Evolutionary conservation across 2,329 filamentous ascomycete genomes (phyloP), one percentile per base, ranked within the genome.

Genomic region (Zalaria sp.): DNA sequence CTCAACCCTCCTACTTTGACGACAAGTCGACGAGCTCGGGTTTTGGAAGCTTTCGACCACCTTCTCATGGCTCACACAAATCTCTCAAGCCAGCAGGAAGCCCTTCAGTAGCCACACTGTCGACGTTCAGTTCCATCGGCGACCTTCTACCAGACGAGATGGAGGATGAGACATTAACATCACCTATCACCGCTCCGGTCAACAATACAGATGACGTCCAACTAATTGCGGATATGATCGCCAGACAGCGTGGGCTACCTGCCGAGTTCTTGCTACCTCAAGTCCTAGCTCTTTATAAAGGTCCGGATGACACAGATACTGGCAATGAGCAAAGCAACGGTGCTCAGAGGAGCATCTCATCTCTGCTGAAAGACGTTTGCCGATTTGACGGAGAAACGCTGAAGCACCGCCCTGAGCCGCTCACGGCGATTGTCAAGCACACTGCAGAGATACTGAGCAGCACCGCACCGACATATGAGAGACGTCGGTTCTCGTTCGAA

Each of bases 401-500:
- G 18, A 18, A 18, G 18, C 18, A 18, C 18, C 18, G 18, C 18
- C 18, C 18, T 18, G 18, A 18, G 18, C 18, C 18, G 18, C 18
- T 18, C 18, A 18, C 18, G 18, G 18, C 18, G 18, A 18, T 18
- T 18, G 18, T 18, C 18, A 18, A 18, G 18, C 18, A 18, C 18
- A 18, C 18, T 18, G 18, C 2, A 18, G 18, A 32, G 7, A 32
- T n/a, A 32, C 7, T 32, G 7, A 32, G 29, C 29, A 32, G 29
- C 29, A 32, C 29, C n/a, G 29, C 29, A n/a, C 29, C 29, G 29
- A n/a, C 7, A 32, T n/a, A 36, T 6, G 32, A 43, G 34, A 51
- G 46, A 25, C 55, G 60, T 29, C 56, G 61, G 34, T 67, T 67
- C 47, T 67, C 64, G 0, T 66, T 67, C 40, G 62, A 64, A 34